Conservation (phyloP, 2,329 filamentous ascomycete species). For the Leptodontidium sp. region DNA sequence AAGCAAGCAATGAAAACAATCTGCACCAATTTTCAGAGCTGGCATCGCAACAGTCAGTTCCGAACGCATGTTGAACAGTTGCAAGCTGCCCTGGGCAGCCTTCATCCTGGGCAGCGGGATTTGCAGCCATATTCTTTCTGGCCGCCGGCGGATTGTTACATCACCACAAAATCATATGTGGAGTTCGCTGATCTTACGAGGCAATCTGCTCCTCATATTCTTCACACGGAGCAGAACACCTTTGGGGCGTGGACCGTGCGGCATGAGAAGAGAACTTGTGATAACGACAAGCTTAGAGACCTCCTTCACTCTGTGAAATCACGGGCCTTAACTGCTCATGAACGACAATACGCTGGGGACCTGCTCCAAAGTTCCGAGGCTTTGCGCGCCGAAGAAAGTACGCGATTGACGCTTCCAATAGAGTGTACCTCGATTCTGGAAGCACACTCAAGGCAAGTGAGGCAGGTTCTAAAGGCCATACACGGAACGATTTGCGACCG, state of each 20-base stretch:
- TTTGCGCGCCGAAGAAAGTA: constrained; percentile 12
- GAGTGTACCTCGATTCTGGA: neutral
- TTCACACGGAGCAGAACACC: neutral
- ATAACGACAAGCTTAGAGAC: constrained; percentile 7
- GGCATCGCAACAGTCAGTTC: neutral
- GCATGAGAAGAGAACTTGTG: neutral
- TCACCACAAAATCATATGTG: no score
- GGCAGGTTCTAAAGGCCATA: neutral
- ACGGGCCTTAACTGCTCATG: constrained; percentile 8
- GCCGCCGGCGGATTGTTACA: no score
- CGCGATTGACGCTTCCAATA: neutral
- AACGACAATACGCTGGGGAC: constrained; percentile 28
- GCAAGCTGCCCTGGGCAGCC: neutral
- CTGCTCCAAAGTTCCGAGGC: constrained; percentile 29
- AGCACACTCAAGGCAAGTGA: neutral
- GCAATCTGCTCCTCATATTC: no score
- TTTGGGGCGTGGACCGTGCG: neutral
- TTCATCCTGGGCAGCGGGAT: neutral
- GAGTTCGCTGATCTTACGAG: no score
- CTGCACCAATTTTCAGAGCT: neutral
- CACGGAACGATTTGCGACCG: neutral
- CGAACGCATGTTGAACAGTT: neutral
- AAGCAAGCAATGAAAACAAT: neutral
- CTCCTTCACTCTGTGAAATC: constrained; percentile 19
- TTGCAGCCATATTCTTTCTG: no score